Evolutionary conservation across 2,329 filamentous ascomycete species (phyloP).

Genomic region (Orbilia ellipsospora): DNA sequence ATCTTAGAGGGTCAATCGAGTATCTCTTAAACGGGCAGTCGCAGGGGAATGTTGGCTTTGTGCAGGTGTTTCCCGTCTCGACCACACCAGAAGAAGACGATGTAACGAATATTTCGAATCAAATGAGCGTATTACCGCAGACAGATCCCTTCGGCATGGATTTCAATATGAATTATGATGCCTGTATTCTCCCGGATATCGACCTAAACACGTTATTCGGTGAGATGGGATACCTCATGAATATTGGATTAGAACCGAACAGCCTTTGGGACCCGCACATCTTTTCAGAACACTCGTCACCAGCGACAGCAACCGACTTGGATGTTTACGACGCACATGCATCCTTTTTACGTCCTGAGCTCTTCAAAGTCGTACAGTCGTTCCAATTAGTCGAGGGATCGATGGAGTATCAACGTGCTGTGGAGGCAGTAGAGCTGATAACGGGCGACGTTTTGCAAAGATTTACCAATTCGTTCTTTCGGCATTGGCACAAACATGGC

Average conservation of each 20-base stretch:
- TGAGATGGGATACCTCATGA: conserved; percentile 49
- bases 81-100: conserved; percentile 42
- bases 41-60: conserved; percentile 42
- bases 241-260: conserved; percentile 42
- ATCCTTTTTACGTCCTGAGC: conserved; percentile 28
- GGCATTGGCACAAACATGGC: conserved; percentile 50
- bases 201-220: conserved; percentile 46
- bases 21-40: conserved; percentile 45
- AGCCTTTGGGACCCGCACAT: conserved; percentile 34
- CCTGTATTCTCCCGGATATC: conserved; percentile 40
- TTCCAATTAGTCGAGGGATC: conserved; percentile 38
- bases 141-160: conserved; percentile 32
- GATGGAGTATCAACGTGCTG: conserved; percentile 20
- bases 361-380: conserved; percentile 33
- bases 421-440: conserved; percentile 32
- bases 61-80: conserved; percentile 37
- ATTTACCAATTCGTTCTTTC: conserved; percentile 45
- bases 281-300: conserved; percentile 41
- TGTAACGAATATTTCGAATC: conserved; percentile 2
- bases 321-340: conserved; percentile 46
- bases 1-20: conserved; percentile 43
- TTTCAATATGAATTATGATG: conserved; percentile 43
- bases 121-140: conserved; percentile 13
- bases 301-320: conserved; percentile 36
- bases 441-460: conserved; percentile 45